These are phyloP conservation scores for Vararia minispora DNA, from an alignment of 768 basidiomycete species.

Conservation along the genomic window DNA sequence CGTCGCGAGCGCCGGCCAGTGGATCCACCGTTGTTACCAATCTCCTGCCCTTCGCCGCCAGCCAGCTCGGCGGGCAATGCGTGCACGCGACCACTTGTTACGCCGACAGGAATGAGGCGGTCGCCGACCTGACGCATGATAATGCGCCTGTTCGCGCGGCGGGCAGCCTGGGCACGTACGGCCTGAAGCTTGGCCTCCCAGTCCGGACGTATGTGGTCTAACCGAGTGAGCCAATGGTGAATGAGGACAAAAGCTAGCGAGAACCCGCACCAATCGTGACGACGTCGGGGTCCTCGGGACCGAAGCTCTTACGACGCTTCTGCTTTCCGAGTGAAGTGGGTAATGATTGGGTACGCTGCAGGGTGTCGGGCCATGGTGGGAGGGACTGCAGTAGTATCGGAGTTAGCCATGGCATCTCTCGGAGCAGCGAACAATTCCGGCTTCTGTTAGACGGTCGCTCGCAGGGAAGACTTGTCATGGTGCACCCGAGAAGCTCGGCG, in stretches of 20 bases:
- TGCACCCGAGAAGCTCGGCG: background rate
- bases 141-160: conserved; percentile 90
- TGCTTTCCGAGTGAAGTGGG: conserved; percentile 25
- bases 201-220: conserved; percentile 95
- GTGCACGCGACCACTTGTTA: conserved; percentile 80
- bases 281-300: conserved; percentile 78
- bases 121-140: conserved; percentile 99
- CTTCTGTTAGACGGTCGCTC: conserved; percentile 22
- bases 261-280: conserved; percentile 70
- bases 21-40: conserved; percentile 29
- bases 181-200: conserved; percentile 96
- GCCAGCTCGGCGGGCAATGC: conserved; percentile 50
- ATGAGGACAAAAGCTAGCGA: background rate
- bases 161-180: conserved; percentile 90
- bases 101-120: conserved; percentile 91
- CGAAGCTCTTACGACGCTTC: conserved; percentile 80
- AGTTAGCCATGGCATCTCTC: too few species aligned
- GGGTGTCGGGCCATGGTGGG: conserved; percentile 43
- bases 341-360: conserved; percentile 31
- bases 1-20: conserved; percentile 47
- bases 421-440: too few species aligned
- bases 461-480: conserved; percentile 2
- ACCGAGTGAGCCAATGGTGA: conserved; percentile 7
- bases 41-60: conserved; percentile 28
- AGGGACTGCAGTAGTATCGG: conserved; percentile 7